Conservation (phyloP, 306 rosid species). For the Dalbergia cochinchinensis region DNA sequence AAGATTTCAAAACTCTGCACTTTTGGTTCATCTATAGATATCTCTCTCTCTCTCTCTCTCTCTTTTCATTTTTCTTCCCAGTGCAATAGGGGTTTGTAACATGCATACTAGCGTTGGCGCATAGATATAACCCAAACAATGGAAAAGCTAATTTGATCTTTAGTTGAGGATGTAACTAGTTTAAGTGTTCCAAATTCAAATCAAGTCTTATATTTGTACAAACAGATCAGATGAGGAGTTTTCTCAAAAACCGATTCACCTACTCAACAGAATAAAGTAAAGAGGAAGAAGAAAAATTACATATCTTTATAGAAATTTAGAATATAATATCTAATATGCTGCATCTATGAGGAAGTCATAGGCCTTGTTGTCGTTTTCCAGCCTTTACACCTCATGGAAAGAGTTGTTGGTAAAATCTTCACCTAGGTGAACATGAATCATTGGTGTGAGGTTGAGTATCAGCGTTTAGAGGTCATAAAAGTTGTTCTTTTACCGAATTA, state of each 20-base stretch:
- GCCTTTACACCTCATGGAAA: slow-evolving; percentile 19
- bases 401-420: not conserved
- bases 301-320: slow-evolving; percentile 33
- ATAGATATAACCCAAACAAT: not conserved
- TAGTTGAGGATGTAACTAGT: not conserved
- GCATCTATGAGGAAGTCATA: slow-evolving; percentile 40
- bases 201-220: slow-evolving; percentile 7
- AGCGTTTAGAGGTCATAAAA: not conserved
- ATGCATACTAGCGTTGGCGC: not conserved
- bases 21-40: not conserved
- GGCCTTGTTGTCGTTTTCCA: slow-evolving; percentile 7
- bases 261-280: slow-evolving; percentile 23
- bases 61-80: no score
- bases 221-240: slow-evolving; percentile 5
- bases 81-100: no score
- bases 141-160: not conserved
- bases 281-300: slow-evolving; percentile 26
- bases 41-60: no score
- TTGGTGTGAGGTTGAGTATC: not conserved
- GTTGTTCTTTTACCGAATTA: not conserved
- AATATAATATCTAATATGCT: slow-evolving; percentile 26
- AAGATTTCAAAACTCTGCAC: not conserved
- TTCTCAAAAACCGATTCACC: slow-evolving; percentile 16
- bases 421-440: not conserved
- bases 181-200: not conserved